These are phyloP conservation scores for Didymella sp. DNA, from an alignment of 2,329 filamentous ascomycete genomes.

Conservation along the genomic window DNA sequence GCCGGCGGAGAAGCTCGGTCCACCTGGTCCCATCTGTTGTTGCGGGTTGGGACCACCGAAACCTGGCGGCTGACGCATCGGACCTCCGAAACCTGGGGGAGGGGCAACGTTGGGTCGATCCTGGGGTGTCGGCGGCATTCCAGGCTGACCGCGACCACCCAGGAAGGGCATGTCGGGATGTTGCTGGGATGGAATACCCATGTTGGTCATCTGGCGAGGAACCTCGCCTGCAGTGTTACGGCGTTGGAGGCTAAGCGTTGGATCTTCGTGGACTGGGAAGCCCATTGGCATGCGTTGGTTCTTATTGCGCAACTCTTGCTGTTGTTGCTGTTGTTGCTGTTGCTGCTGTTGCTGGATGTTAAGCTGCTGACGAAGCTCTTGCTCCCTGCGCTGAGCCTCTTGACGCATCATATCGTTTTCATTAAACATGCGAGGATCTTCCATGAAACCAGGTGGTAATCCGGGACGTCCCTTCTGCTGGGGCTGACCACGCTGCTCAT, in stretches of 20 bases:
- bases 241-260: slow-evolving; percentile 44
- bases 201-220: slow-evolving; percentile 49
- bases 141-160: slow-evolving; percentile 42
- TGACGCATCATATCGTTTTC: slow-evolving; percentile 45
- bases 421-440: slow-evolving; percentile 44
- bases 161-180: slow-evolving; percentile 47
- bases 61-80: slow-evolving; percentile 49
- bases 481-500: slow-evolving; percentile 42
- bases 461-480: slow-evolving; percentile 49
- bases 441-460: slow-evolving; percentile 50
- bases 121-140: slow-evolving; percentile 48
- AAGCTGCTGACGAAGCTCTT: slow-evolving; percentile 39
- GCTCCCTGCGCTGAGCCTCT: slow-evolving; percentile 42
- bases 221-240: slow-evolving; percentile 46
- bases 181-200: slow-evolving; percentile 52
- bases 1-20: slow-evolving; percentile 45
- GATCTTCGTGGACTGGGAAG: slow-evolving; percentile 44
- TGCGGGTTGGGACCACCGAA: slow-evolving; percentile 38
- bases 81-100: slow-evolving; percentile 46
- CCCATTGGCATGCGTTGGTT: slow-evolving; percentile 43
- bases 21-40: slow-evolving; percentile 44
- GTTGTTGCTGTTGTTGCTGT: slow-evolving; percentile 37
- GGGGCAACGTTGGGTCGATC: slow-evolving; percentile 48
- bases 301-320: slow-evolving; percentile 46
- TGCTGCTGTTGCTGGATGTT: slow-evolving; percentile 33